Evolutionary conservation across 345 rosid species (phyloP).

Genomic region (Erysimum cheiranthoides): DNA sequence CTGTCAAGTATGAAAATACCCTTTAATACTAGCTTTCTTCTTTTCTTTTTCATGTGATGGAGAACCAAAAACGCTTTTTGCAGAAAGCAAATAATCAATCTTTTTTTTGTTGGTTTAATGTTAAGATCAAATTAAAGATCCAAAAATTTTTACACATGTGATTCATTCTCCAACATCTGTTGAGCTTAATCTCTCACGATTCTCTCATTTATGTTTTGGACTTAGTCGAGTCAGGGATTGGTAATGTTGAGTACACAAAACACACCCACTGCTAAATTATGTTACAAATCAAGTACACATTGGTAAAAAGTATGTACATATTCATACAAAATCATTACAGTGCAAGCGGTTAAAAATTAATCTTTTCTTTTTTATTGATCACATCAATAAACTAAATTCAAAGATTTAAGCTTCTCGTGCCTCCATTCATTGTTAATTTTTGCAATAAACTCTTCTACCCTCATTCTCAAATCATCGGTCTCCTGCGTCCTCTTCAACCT

Average conservation of each 20-base stretch:
- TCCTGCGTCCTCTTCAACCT: conserved; percentile 30
- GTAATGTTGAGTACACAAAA: neutral
- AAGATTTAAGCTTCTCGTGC: conserved; percentile 50
- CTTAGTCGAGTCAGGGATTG: too few species aligned
- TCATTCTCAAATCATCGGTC: conserved; percentile 60
- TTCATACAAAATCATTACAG: conserved; percentile 6
- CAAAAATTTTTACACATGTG: neutral
- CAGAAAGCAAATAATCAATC: neutral
- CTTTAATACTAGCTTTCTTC: neutral
- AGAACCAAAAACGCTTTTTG: conserved; percentile 19
- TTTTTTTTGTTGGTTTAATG: neutral
- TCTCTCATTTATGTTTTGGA: too few species aligned
- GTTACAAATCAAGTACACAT: conserved; percentile 11
- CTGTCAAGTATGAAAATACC: neutral
- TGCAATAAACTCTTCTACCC: conserved; percentile 65
- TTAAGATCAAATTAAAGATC: neutral
- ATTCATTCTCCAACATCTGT: neutral
- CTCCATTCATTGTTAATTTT: conserved; percentile 65
- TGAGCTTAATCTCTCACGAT: neutral
- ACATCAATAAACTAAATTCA: conserved; percentile 37
- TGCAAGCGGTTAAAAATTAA: neutral
- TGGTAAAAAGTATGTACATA: conserved; percentile 2
- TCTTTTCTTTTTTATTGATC: neutral
- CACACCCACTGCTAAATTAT: neutral
- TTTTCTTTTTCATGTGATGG: neutral